phyloP scores from a whole-genome alignment of 2,329 filamentous ascomycete genomes.

The Penicillium sp. region DNA sequence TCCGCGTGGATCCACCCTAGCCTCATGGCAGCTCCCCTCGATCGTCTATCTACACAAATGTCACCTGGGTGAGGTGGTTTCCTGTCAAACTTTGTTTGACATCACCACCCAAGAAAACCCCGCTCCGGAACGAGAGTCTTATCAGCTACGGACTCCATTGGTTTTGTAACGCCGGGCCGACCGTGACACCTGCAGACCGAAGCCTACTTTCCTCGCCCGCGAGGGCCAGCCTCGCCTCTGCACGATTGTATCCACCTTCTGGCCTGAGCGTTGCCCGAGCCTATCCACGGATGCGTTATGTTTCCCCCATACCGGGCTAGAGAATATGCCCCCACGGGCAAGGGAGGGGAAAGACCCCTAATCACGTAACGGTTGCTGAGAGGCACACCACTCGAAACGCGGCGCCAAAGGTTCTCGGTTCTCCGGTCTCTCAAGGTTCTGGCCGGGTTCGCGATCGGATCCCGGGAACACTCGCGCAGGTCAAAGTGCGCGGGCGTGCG shows the following conservation, averaged over 20 bases:
- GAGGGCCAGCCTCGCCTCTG: constrained; percentile 10
- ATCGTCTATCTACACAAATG: neutral
- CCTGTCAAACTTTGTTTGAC: constrained; percentile 3
- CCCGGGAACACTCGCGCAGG: neutral
- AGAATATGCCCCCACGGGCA: neutral
- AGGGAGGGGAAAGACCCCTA: neutral
- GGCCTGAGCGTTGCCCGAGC: constrained; percentile 21
- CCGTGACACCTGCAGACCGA: constrained; percentile 15
- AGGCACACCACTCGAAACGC: neutral
- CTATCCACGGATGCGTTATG: neutral
- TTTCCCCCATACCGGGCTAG: neutral
- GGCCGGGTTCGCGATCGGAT: constrained; percentile 15
- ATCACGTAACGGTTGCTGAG: neutral
- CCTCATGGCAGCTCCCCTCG: neutral
- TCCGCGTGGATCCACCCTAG: neutral
- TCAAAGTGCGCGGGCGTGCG: constrained; percentile 9
- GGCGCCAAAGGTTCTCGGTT: neutral
- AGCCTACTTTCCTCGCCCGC: constrained; percentile 9
- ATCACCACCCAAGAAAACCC: neutral
- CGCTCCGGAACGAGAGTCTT: constrained; percentile 3
- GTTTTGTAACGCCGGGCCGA: neutral
- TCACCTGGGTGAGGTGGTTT: neutral
- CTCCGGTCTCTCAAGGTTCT: constrained; percentile 7
- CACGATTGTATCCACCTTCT: constrained; percentile 14
- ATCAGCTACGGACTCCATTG: constrained; percentile 11